Conservation (phyloP, 192 early-diverging fungal genomes). For the Backusella westeae region DNA sequence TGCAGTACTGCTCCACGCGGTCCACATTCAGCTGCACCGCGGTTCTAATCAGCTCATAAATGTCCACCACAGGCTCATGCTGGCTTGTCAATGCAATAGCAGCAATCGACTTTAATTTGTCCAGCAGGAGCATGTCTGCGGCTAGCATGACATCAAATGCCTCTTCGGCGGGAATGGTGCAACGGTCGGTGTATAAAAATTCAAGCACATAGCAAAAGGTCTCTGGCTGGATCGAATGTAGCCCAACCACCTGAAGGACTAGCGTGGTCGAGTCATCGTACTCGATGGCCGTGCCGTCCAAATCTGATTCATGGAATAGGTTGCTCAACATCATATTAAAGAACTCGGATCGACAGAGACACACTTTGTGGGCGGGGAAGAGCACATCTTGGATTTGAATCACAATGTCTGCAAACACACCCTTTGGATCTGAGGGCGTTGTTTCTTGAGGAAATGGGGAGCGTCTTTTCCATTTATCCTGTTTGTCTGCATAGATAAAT, state of each 20-base stretch:
- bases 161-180: conserved; percentile 17
- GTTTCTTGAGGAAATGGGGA: background rate
- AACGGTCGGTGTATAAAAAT: conserved; percentile 48
- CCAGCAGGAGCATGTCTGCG: conserved; percentile 49
- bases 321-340: background rate
- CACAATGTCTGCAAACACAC: background rate
- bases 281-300: background rate
- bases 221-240: background rate
- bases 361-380: background rate
- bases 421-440: background rate
- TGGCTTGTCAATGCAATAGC: conserved; percentile 39
- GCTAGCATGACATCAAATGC: conserved; percentile 42
- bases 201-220: conserved; percentile 28
- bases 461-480: background rate
- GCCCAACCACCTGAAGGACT: background rate
- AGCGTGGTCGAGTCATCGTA: background rate
- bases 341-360: background rate
- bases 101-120: conserved; percentile 40
- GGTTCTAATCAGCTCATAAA: conserved; percentile 18
- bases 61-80: background rate
- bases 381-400: background rate
- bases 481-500: background rate
- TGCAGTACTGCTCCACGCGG: conserved; percentile 44
- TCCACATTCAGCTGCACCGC: conserved; percentile 44
- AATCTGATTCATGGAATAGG: background rate